phyloP scores from a whole-genome alignment of 768 basidiomycete genomes.

The Lyophyllum shimeji region DNA sequence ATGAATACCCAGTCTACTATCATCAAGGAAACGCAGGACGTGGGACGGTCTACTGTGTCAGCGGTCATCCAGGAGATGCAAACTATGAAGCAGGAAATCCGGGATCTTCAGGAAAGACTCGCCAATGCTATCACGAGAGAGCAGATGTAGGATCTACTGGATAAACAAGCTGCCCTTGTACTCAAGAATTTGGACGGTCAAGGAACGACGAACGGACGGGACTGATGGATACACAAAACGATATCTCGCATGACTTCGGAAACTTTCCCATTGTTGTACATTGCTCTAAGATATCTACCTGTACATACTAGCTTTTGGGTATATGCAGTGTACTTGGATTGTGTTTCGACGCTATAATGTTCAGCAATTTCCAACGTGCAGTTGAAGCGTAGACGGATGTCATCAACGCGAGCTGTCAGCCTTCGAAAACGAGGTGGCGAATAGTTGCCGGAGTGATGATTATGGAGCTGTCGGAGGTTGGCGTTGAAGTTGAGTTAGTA shows the following conservation, averaged over 20 bases:
- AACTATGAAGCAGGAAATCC: constrained; percentile 36
- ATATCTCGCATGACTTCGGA: background rate
- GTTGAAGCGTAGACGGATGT: too few relatives aligned
- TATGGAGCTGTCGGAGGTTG: constrained; percentile 19
- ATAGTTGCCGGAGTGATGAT: background rate
- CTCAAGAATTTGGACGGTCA: constrained; percentile 34
- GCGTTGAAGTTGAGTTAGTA: constrained; percentile 59
- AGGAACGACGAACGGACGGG: background rate
- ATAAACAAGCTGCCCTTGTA: constrained; percentile 18
- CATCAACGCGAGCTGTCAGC: background rate
- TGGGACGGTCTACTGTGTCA: too few relatives aligned
- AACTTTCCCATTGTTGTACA: background rate
- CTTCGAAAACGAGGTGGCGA: background rate
- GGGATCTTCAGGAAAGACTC: constrained; percentile 50
- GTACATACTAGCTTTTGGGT: background rate
- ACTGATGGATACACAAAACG: background rate
- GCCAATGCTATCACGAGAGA: constrained; percentile 36
- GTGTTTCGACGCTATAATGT: background rate
- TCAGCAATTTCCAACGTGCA: too few relatives aligned
- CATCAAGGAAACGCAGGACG: too few relatives aligned
- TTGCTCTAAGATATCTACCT: background rate
- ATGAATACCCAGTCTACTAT: background rate
- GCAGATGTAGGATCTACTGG: background rate
- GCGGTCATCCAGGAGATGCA: background rate
- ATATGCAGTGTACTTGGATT: background rate